Conservation (phyloP, 1,284 basidiomycete species). For the Apiotrichum laibachii region DNA sequence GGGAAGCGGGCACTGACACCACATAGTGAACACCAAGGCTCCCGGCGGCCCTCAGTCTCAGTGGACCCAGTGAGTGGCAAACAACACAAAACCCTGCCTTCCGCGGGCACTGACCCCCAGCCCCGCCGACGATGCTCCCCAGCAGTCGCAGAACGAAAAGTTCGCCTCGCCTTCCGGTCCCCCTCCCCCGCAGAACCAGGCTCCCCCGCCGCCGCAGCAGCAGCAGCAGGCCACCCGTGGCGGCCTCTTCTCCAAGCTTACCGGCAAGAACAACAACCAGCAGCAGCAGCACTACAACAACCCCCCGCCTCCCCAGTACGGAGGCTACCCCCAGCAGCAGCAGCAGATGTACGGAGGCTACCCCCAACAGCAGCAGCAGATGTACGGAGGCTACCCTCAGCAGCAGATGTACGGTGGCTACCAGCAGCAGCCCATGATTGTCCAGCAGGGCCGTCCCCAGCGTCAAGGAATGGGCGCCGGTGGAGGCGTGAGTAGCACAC, state of each 20-base stretch:
- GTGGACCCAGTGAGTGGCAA: slow-evolving; percentile 46
- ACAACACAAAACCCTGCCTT: background rate
- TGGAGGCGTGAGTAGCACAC: slow-evolving; percentile 27
- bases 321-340: slow-evolving; percentile 28
- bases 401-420: slow-evolving; percentile 18
- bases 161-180: slow-evolving; percentile 44
- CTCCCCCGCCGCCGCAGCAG: too few relatives aligned
- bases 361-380: slow-evolving; percentile 6
- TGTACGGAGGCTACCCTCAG: slow-evolving; percentile 9
- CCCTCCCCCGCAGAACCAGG: slow-evolving; percentile 27
- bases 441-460: slow-evolving; percentile 17
- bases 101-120: slow-evolving; percentile 19
- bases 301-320: slow-evolving; percentile 17
- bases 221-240: slow-evolving; percentile 17
- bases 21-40: slow-evolving; percentile 42
- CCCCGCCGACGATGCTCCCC: slow-evolving; percentile 40
- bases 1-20: background rate
- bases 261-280: slow-evolving; percentile 24
- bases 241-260: slow-evolving; percentile 43
- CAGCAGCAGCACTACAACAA: slow-evolving; percentile 25
- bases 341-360: slow-evolving; percentile 23
- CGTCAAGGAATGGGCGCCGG: slow-evolving; percentile 43
- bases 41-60: slow-evolving; percentile 43
- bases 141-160: slow-evolving; percentile 17
- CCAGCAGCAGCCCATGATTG: slow-evolving; percentile 21